Conservation (phyloP, 2,329 filamentous ascomycete genomes). For the Fusarium sp. region DNA sequence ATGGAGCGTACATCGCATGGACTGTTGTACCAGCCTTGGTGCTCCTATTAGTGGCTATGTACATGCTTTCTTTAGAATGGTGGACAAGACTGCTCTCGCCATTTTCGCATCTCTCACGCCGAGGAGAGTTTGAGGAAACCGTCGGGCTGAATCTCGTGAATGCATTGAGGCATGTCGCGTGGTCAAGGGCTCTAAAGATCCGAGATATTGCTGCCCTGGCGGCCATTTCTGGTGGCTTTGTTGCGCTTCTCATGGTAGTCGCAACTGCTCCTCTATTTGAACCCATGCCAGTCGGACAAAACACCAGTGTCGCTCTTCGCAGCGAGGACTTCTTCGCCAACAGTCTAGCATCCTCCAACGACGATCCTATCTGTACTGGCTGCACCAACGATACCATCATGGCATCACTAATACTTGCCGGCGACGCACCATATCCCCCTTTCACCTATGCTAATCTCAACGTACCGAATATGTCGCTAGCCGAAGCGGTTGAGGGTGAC, state of each 20-base stretch:
- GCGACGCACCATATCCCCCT: slow-evolving; percentile 50
- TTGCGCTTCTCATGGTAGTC: slow-evolving; percentile 48
- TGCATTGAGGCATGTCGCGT: slow-evolving; percentile 42
- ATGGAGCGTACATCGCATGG: slow-evolving; percentile 51
- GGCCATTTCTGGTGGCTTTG: slow-evolving; percentile 44
- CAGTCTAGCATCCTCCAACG: slow-evolving; percentile 36
- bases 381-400: slow-evolving; percentile 47
- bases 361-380: slow-evolving; percentile 40
- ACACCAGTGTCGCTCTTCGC: slow-evolving; percentile 41
- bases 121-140: slow-evolving; percentile 46
- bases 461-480: slow-evolving; percentile 42
- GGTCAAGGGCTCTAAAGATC: slow-evolving; percentile 44
- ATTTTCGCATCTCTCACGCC: slow-evolving; percentile 46
- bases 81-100: slow-evolving; percentile 50
- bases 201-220: slow-evolving; percentile 46
- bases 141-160: slow-evolving; percentile 51
- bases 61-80: slow-evolving; percentile 49
- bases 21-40: slow-evolving; percentile 50
- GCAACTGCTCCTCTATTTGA: slow-evolving; percentile 51
- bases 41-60: slow-evolving; percentile 46
- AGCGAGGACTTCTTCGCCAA: slow-evolving; percentile 49
- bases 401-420: slow-evolving; percentile 51
- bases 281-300: slow-evolving; percentile 42
- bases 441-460: slow-evolving; percentile 52
- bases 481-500: slow-evolving; percentile 16